phyloP scores from a whole-genome alignment of 1,284 basidiomycete species.

The Gomphus bonarii region DNA sequence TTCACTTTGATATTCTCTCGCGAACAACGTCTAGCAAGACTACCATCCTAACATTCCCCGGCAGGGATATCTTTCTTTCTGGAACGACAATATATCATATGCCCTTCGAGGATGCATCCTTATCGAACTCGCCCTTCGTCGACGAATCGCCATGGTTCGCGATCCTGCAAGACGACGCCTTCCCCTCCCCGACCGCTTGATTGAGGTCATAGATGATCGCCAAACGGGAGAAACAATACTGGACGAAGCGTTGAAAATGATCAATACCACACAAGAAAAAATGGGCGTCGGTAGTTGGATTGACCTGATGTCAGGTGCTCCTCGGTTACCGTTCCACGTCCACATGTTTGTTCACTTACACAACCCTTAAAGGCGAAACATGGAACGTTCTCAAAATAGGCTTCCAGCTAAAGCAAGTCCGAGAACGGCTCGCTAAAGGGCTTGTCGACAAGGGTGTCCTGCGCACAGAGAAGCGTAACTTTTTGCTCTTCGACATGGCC shows the following conservation, averaged over 20 bases:
- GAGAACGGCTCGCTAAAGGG: slow-evolving; percentile 93
- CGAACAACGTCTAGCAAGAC: not conserved
- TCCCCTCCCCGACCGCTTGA: slow-evolving; percentile 71
- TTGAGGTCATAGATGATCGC: slow-evolving; percentile 85
- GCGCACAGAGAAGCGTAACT: slow-evolving; percentile 96
- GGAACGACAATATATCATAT: slow-evolving; percentile 98
- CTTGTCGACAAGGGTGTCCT: slow-evolving; percentile 94
- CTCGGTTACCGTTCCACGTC: not conserved
- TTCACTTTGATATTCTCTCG: not conserved
- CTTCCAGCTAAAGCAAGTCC: slow-evolving; percentile 94
- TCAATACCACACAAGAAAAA: slow-evolving; percentile 59
- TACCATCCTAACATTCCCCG: not conserved
- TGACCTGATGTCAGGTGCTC: slow-evolving; percentile 80
- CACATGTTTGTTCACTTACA: not conserved
- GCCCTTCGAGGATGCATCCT: slow-evolving; percentile 91
- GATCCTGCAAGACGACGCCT: slow-evolving; percentile 74
- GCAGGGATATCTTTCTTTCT: slow-evolving; percentile 89
- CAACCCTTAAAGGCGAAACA: slow-evolving; percentile 67
- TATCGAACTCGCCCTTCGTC: slow-evolving; percentile 84
- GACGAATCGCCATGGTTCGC: slow-evolving; percentile 80
- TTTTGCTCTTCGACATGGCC: slow-evolving; percentile 97
- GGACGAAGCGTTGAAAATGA: slow-evolving; percentile 93
- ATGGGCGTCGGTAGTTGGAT: slow-evolving; percentile 91
- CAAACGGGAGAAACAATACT: slow-evolving; percentile 92
- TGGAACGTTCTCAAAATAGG: slow-evolving; percentile 99